These are phyloP conservation scores for Wickerhamiella slavikovae DNA, from an alignment of 805 yeast species.

Conservation along the genomic window DNA sequence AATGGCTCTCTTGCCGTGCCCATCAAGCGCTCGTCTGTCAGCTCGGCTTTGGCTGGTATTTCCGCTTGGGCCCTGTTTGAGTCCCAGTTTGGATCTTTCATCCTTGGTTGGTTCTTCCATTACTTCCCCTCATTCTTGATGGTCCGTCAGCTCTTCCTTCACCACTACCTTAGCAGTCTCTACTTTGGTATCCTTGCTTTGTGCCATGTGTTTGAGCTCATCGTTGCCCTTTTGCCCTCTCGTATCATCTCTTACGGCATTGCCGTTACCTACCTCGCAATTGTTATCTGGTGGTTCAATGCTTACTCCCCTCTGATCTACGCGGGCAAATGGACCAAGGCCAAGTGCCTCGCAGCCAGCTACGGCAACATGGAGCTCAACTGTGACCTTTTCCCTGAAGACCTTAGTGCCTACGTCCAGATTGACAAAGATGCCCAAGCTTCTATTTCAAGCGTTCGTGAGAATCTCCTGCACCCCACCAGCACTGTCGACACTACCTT, in stretches of 20 bases:
- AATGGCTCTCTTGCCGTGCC: slow-evolving; percentile 2
- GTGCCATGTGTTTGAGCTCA: slow-evolving; percentile 31
- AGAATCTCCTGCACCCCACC: slow-evolving; percentile 1
- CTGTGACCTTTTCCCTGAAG: slow-evolving; percentile 33
- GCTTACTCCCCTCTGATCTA: slow-evolving; percentile 54
- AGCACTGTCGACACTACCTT: no score
- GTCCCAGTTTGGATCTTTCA: slow-evolving; percentile 22
- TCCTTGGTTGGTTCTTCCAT: slow-evolving; percentile 39
- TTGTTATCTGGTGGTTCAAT: slow-evolving; percentile 33
- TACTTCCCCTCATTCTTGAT: slow-evolving; percentile 47
- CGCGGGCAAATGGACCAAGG: slow-evolving; percentile 62
- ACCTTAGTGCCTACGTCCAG: slow-evolving; percentile 11
- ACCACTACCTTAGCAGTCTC: slow-evolving; percentile 82
- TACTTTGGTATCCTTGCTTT: slow-evolving; percentile 69
- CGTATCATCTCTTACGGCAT: slow-evolving; percentile 16
- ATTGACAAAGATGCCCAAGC: slow-evolving; percentile 1
- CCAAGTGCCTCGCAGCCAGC: slow-evolving; percentile 40
- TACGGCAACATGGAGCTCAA: slow-evolving; percentile 74
- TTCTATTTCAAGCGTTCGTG: slow-evolving; percentile 1
- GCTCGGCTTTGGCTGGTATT: slow-evolving; percentile 1
- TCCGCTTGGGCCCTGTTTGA: slow-evolving; percentile 15
- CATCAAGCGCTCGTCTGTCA: background rate
- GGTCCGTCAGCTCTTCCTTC: slow-evolving; percentile 86
- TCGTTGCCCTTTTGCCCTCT: slow-evolving; percentile 10
- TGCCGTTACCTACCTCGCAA: slow-evolving; percentile 28